phyloP scores from a whole-genome alignment of 2,329 filamentous ascomycete genomes.

The Neonectria ditissima region DNA sequence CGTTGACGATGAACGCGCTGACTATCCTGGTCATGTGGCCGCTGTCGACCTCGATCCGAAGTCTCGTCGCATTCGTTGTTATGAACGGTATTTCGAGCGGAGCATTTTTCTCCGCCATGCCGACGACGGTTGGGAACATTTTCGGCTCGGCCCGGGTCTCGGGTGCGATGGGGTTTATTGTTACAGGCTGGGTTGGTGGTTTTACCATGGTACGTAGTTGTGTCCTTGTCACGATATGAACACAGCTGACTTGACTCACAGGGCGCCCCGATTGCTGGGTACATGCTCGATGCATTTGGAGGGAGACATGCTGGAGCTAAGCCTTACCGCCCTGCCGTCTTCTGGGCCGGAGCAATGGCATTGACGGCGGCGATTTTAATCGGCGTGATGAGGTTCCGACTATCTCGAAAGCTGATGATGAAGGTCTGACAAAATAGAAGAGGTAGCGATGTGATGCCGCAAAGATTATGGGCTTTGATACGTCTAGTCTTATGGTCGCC shows the following conservation, averaged over 20 bases:
- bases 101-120: slow-evolving; percentile 71
- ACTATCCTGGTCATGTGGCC: slow-evolving; percentile 72
- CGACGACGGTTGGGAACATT: slow-evolving; percentile 68
- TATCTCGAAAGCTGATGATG: neutral
- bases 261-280: slow-evolving; percentile 18
- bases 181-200: slow-evolving; percentile 69
- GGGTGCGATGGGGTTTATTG: slow-evolving; percentile 70
- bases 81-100: slow-evolving; percentile 70
- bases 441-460: neutral
- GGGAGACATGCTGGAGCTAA: slow-evolving; percentile 1
- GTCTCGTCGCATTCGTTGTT: slow-evolving; percentile 65
- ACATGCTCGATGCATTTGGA: slow-evolving; percentile 6
- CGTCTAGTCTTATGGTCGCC: too few species aligned
- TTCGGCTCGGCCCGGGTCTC: slow-evolving; percentile 65
- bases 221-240: neutral
- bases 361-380: slow-evolving; percentile 1
- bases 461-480: neutral
- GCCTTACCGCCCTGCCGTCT: slow-evolving; percentile 3
- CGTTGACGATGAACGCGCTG: slow-evolving; percentile 61
- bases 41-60: slow-evolving; percentile 61
- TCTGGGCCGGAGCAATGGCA: slow-evolving; percentile 13
- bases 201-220: slow-evolving; percentile 62
- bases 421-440: neutral
- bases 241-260: slow-evolving; percentile 27
- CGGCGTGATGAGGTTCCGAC: neutral